Evolutionary conservation across 2,329 filamentous ascomycete species (phyloP), one percentile per base, ranked within the genome.

Genomic region (Bretziella fagacearum): DNA sequence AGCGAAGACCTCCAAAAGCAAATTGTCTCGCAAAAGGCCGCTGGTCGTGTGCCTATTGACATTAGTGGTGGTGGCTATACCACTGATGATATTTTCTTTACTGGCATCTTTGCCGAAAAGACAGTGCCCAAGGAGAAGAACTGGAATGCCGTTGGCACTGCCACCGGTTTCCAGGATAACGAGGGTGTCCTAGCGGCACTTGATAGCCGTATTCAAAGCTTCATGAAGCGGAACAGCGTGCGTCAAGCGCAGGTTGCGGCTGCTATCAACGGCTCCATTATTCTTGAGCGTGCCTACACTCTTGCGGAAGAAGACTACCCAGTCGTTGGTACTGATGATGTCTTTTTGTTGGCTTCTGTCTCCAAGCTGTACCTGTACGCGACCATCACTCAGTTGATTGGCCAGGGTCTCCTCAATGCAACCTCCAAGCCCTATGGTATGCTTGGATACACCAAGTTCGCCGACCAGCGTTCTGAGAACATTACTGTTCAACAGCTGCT

Each of bases 351-450:
- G 3, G 51, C 49, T 17, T 53, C 51, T 26, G 20, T 54, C 3
- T 52, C 52, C 29, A 54, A 54, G 26, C 49, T 53, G 20, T 54
- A 53, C 33, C 22, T 46, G 8, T 44, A 53, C 30, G 53, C 52
- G 6, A 47, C 52, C 18, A 39, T 54, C 18, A 30, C 11, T 20
- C 32, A 51, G 36, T 42, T 53, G 17, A 27, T 53, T 11, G 35
- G 48, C 15, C 26, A 52, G n/a, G 42, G 47, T 10, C 36, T 30
- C 18, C 36, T 54, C 17, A 48, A 52, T 4, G 18, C 18, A 10
- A 43, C 32, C 1, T 48, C 49, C 2, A 25, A 25, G 0, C 51
- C 47, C 1, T 53, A 53, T 32, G 37, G 35, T 1, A 37, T 51
- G 6, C 47, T 52, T 0, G 52, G 47, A 3, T 53, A 47, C 33